Percentiles rank a stretch among this genome's conserved stretches.
Evolutionary conservation across 1,284 basidiomycete genomes (phyloP).

Genomic region (Schizopora paradoxa): DNA sequence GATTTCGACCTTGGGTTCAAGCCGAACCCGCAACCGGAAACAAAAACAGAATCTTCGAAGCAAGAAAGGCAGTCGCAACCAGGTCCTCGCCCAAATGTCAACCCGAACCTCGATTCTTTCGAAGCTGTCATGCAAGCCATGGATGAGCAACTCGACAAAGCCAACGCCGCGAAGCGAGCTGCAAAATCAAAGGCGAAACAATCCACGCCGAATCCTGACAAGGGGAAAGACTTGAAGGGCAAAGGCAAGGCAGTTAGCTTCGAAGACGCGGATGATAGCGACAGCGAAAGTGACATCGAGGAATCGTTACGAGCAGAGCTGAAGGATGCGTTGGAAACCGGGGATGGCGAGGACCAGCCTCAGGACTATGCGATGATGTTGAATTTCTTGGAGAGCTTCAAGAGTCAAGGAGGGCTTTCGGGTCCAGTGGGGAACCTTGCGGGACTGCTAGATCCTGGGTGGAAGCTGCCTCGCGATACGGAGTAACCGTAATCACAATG

Average conservation of each 20-base stretch:
- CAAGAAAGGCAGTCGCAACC: constrained; percentile 23
- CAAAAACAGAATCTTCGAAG: constrained; percentile 12
- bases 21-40: too few relatives aligned
- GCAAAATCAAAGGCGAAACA: constrained; percentile 13
- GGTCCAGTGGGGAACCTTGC: constrained; percentile 88
- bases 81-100: constrained; percentile 38
- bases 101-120: constrained; percentile 82
- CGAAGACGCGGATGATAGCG: constrained; percentile 29
- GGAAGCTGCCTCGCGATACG: constrained; percentile 67
- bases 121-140: constrained; percentile 93
- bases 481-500: too few relatives aligned
- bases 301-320: constrained; percentile 85
- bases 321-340: constrained; percentile 56
- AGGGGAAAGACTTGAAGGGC: constrained; percentile 33
- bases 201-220: constrained; percentile 13
- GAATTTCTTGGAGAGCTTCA: constrained; percentile 93
- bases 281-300: constrained; percentile 60
- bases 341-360: constrained; percentile 42
- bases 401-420: constrained; percentile 77
- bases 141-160: constrained; percentile 71
- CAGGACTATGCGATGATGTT: constrained; percentile 88
- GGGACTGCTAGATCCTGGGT: constrained; percentile 71
- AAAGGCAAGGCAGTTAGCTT: constrained; percentile 33
- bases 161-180: constrained; percentile 28
- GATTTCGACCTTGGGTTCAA: too few relatives aligned